A percentile compares a stretch with the other conserved stretches of the same genome.
Conservation (phyloP, 2,329 filamentous ascomycete genomes). For the Trichoderma sp. region DNA sequence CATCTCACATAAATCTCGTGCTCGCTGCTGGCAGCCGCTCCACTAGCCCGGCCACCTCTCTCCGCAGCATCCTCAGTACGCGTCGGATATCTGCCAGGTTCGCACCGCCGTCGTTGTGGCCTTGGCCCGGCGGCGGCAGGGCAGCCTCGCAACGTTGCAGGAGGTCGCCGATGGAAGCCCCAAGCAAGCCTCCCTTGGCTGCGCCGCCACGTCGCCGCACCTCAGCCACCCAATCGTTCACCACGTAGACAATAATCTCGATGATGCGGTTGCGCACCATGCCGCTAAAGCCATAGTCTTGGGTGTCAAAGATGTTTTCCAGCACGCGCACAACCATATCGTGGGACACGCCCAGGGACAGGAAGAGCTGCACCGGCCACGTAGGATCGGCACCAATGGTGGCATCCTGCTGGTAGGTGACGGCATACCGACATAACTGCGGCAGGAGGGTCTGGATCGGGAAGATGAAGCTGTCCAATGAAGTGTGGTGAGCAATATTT, state of each 20-base stretch:
- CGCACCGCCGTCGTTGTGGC: constrained; percentile 50
- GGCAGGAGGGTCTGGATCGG: constrained; percentile 64
- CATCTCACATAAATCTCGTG: constrained; percentile 51
- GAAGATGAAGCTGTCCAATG: constrained; percentile 68
- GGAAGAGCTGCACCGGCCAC: constrained; percentile 62
- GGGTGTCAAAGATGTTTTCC: constrained; percentile 61
- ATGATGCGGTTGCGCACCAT: constrained; percentile 54
- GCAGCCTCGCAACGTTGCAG: constrained; percentile 55
- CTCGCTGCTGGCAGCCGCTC: constrained; percentile 49
- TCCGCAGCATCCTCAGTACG: constrained; percentile 48
- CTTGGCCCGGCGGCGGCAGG: constrained; percentile 46
- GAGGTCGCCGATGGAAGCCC: constrained; percentile 54
- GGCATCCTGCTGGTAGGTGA: constrained; percentile 61
- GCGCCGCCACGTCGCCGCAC: constrained; percentile 52
- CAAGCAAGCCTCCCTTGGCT: constrained; percentile 46
- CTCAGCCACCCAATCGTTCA: constrained; percentile 55
- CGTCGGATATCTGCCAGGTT: constrained; percentile 51
- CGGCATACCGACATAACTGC: constrained; percentile 64
- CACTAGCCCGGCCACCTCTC: constrained; percentile 50
- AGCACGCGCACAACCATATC: constrained; percentile 60
- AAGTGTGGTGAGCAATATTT: constrained; percentile 66
- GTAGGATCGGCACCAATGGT: constrained; percentile 60
- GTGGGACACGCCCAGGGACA: constrained; percentile 60
- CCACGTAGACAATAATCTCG: constrained; percentile 57
- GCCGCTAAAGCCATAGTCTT: constrained; percentile 62